These are phyloP conservation scores for Berkeleyomyces rouxiae DNA, from an alignment of 2,329 filamentous ascomycete species.

Conservation along the genomic window DNA sequence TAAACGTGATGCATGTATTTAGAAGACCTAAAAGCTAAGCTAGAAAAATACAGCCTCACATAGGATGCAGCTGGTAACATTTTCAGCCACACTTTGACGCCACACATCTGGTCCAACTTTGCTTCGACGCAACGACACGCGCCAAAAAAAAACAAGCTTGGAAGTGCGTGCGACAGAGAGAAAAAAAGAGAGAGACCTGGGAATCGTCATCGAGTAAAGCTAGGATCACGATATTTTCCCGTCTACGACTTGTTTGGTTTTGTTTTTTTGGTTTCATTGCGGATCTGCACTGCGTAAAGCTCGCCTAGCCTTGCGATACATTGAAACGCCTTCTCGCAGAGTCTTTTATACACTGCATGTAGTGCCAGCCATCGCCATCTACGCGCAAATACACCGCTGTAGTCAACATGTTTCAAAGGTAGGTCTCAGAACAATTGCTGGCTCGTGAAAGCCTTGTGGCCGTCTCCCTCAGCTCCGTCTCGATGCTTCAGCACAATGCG, in stretches of 20 bases:
- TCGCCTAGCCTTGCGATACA: neutral
- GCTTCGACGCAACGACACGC: neutral
- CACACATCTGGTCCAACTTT: neutral
- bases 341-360: neutral
- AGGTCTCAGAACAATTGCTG: neutral
- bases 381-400: neutral
- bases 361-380: neutral
- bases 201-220: neutral
- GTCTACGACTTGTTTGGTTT: neutral
- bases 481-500: neutral
- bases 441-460: neutral
- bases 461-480: neutral
- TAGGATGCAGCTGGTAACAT: slow-evolving; percentile 8
- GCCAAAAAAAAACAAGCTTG: slow-evolving; percentile 1
- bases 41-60: neutral
- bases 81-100: slow-evolving; percentile 3
- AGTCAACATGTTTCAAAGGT: neutral
- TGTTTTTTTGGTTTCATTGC: neutral
- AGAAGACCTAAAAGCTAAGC: neutral
- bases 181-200: neutral
- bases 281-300: neutral
- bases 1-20: neutral
- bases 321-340: neutral
- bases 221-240: slow-evolving; percentile 1
- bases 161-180: slow-evolving; percentile 12